Conservation (phyloP, 768 basidiomycete genomes). For the Crepidotus variabilis region DNA sequence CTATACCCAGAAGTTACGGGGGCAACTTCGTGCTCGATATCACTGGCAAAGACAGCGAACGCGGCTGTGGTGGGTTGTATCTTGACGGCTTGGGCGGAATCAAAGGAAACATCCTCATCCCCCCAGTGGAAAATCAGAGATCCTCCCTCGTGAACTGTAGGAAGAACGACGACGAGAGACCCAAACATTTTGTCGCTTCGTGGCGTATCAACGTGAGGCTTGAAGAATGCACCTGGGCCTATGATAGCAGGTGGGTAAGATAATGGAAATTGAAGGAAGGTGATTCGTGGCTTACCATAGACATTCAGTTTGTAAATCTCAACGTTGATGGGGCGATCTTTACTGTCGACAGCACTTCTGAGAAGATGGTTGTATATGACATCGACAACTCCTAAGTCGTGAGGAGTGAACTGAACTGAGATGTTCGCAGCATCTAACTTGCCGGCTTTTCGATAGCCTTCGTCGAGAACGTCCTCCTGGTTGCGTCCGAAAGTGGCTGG, state of each 20-base stretch:
- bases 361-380: conserved; percentile 17
- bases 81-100: conserved; percentile 20
- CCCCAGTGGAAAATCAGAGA: conserved; percentile 26
- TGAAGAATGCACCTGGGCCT: conserved; percentile 46
- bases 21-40: conserved; percentile 38
- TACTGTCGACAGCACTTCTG: conserved; percentile 3
- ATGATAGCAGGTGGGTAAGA: background rate
- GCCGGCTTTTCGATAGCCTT: conserved; percentile 40
- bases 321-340: conserved; percentile 10
- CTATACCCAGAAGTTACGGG: conserved; percentile 32
- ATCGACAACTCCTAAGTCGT: conserved; percentile 14
- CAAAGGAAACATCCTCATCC: conserved; percentile 27
- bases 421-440: conserved; percentile 38
- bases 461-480: conserved; percentile 35
- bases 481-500: conserved; percentile 36
- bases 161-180: conserved; percentile 43
- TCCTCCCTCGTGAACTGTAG: conserved; percentile 37
- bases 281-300: conserved; percentile 23
- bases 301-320: conserved; percentile 36
- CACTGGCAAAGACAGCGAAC: conserved; percentile 33
- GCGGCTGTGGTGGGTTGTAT: conserved; percentile 9
- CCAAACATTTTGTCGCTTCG: conserved; percentile 42
- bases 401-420: conserved; percentile 25
- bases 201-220: conserved; percentile 46
- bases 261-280: background rate